Evolutionary conservation across 2,329 filamentous ascomycete genomes (phyloP), one percentile per base, ranked within the genome.

Genomic region (Fusarium pseudoanthophilum): DNA sequence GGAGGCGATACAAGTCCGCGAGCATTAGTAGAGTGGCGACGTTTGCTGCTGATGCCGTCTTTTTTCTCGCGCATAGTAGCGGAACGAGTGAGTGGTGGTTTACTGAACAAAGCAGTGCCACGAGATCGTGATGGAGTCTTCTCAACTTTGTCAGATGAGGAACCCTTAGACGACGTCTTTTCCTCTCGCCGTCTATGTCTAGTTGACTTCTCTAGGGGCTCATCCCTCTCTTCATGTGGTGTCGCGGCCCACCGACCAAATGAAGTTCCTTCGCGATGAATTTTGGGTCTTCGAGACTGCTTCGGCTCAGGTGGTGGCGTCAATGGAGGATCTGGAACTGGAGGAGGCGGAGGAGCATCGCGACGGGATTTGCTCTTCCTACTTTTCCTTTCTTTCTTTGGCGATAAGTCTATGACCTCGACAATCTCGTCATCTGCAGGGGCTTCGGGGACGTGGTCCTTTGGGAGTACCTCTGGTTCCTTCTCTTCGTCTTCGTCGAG

Each of bases 161-260:
- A 95, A 48, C 91, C 93, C 77, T 91, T 93, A 1, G 91, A 92
- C 18, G 88, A 86, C 4, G 81, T 79, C 78, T 88, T 91, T 66
- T 91, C 90, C 70, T 92, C 91, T 77, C 88, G 89, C 43, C 93
- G 91, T 16, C 78, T 76, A 60, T 89, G 87, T 76, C 87, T 91
- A 73, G 87, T 78, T 9, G 78, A 86, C 75, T 90, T 90, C 62
- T 75, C 64, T 55, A 94, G 92, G 1, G 91, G 90, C 71, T 85
- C 87, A 75, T 89, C 90, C 58, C 79, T 79, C 62, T 83, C 81
- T 59, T 81, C 82, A 43, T 75, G 79, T 24, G 84, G 80, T 7
- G 87, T 84, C 21, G 90, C 87, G 24, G 88, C 89, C 92, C 92
- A 95, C 80, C 91, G 90, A 40, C 91, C 92, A 94, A 94, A 96